These are phyloP conservation scores for Zygnema cylindricum DNA, from an alignment of 139 green algal species.

Conservation along the genomic window DNA sequence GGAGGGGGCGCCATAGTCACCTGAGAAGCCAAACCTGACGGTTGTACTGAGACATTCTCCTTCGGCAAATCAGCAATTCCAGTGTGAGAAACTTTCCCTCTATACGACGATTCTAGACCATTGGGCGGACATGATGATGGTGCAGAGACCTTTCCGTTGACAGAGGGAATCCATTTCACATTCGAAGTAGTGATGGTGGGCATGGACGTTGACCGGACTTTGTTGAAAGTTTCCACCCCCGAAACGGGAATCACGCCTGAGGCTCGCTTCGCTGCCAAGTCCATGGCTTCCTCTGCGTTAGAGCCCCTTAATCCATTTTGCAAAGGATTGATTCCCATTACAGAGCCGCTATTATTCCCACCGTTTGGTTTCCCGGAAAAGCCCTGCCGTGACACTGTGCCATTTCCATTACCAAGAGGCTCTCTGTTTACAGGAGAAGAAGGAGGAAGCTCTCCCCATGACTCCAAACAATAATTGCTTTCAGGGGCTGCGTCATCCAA, in stretches of 20 bases:
- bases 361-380: not conserved
- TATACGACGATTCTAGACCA: not conserved
- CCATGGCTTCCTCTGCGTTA: slow-evolving; percentile 22
- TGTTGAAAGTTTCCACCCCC: slow-evolving; percentile 19
- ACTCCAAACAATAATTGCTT: not conserved
- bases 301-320: not conserved
- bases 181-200: slow-evolving; percentile 4
- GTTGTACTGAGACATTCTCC: not conserved
- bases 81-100: not conserved
- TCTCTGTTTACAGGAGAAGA: not conserved
- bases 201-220: slow-evolving; percentile 27
- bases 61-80: not conserved
- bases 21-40: slow-evolving; percentile 2
- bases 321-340: not conserved
- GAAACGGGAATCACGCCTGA: slow-evolving; percentile 10
- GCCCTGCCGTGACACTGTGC: not conserved
- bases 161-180: not conserved
- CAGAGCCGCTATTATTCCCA: not conserved
- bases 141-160: not conserved
- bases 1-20: not conserved
- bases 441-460: not conserved
- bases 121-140: too few relatives aligned
- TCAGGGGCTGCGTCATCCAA: not conserved
- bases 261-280: slow-evolving; percentile 19
- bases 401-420: not conserved